These are phyloP conservation scores for Albophoma yamanashiensis DNA, from an alignment of 2,329 filamentous ascomycete genomes.

Conservation along the genomic window DNA sequence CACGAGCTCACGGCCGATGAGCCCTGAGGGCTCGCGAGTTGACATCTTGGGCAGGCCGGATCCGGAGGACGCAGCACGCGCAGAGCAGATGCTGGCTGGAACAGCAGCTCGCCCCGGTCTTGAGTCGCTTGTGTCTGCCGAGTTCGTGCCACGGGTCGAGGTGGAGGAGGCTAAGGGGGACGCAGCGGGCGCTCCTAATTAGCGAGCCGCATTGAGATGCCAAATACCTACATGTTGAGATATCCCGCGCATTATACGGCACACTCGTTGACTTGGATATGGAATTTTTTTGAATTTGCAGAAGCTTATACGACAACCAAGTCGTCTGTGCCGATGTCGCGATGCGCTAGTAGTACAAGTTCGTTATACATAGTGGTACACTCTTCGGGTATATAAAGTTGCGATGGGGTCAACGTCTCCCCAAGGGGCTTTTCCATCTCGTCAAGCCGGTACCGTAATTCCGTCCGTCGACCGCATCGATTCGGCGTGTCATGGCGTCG, in stretches of 20 bases:
- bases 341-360: conserved; percentile 9
- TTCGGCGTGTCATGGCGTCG: not conserved
- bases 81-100: conserved; percentile 4
- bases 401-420: conserved; percentile 7
- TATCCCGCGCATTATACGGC: conserved; percentile 6
- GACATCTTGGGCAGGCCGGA: conserved; percentile 1
- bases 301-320: not conserved
- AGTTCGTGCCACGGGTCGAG: conserved; percentile 25
- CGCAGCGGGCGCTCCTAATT: not conserved
- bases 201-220: not conserved
- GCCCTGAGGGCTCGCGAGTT: conserved; percentile 6
- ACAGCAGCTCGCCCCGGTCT: conserved; percentile 25
- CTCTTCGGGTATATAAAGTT: conserved; percentile 19
- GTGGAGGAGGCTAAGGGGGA: not conserved
- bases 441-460: not conserved
- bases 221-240: conserved; percentile 3
- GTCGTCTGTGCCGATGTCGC: not conserved
- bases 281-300: not conserved
- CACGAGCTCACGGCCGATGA: conserved; percentile 22
- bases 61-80: not conserved
- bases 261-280: not conserved
- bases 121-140: conserved; percentile 43
- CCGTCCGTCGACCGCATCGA: conserved; percentile 1
- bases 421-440: not conserved
- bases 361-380: conserved; percentile 20